Conservation (phyloP, 2,329 filamentous ascomycete genomes). For the Penicillium psychrosexuale region DNA sequence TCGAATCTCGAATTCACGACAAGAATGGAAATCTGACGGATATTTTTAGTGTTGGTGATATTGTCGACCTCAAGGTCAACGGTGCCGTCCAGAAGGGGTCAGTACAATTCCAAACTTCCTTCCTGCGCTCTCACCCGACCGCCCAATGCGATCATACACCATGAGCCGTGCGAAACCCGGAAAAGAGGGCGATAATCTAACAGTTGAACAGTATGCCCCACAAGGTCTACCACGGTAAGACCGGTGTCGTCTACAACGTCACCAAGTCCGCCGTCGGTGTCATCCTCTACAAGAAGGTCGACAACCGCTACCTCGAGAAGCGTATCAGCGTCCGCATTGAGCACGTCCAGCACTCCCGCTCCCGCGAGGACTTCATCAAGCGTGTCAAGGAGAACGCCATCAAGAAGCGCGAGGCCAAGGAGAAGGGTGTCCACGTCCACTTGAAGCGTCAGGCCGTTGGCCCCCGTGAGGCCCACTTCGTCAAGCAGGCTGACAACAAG, state of each 20-base stretch:
- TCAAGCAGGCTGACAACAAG: conserved; percentile 76
- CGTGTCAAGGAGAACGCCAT: conserved; percentile 95
- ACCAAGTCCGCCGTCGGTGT: conserved; percentile 96
- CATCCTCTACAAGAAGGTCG: conserved; percentile 99
- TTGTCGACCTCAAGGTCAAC: conserved; percentile 98
- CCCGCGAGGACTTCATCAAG: conserved; percentile 92
- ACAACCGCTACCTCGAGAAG: conserved; percentile 99
- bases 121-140: neutral
- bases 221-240: conserved; percentile 99
- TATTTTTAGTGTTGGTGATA: conserved; percentile 78
- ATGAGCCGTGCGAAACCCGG: conserved; percentile 5
- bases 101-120: conserved; percentile 44
- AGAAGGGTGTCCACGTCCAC: conserved; percentile 78
- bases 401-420: conserved; percentile 90
- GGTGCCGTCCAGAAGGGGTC: conserved; percentile 98
- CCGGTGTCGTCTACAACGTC: conserved; percentile 97
- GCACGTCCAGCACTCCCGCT: conserved; percentile 92
- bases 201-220: conserved; percentile 74
- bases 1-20: conserved; percentile 20
- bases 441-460: conserved; percentile 84
- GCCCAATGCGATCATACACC: neutral
- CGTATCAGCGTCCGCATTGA: conserved; percentile 98
- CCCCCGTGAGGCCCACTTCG: conserved; percentile 76
- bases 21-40: conserved; percentile 45
- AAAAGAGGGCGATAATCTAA: conserved; percentile 20